A percentile compares a stretch with the other conserved stretches of the same genome.
These are phyloP conservation scores for Zoysia japonica DNA, from an alignment of 176 grass and related monocot genomes.

Conservation along the genomic window DNA sequence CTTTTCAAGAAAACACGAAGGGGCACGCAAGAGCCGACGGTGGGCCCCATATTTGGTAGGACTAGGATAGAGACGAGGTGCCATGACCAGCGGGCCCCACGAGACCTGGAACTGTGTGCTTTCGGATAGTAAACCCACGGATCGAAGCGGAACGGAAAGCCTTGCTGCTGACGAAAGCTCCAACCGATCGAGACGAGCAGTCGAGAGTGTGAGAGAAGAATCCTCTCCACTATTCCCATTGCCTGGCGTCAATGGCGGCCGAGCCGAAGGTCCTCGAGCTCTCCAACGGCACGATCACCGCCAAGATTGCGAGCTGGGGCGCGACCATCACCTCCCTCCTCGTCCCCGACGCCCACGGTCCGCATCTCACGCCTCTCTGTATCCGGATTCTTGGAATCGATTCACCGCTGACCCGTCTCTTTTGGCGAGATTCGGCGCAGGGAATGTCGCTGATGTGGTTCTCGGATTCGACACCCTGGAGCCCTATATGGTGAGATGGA, in stretches of 20 bases:
- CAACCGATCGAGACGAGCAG: too few relatives aligned
- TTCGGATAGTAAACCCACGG: too few relatives aligned
- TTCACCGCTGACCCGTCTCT: slow-evolving; percentile 7
- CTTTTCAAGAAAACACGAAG: too few relatives aligned
- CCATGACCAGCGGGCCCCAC: too few relatives aligned
- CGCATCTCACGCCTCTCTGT: not conserved
- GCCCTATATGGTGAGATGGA: slow-evolving; percentile 63
- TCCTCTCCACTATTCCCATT: not conserved
- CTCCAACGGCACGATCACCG: slow-evolving; percentile 74
- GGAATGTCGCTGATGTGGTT: slow-evolving; percentile 73
- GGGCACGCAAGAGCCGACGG: too few relatives aligned
- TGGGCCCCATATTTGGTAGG: too few relatives aligned
- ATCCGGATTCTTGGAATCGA: slow-evolving; percentile 7
- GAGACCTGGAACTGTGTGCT: too few relatives aligned
- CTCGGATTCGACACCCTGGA: slow-evolving; percentile 88
- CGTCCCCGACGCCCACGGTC: slow-evolving; percentile 69
- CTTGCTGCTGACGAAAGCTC: too few relatives aligned
- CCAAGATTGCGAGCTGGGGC: slow-evolving; percentile 76
- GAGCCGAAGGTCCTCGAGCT: slow-evolving; percentile 74
- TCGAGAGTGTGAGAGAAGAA: too few relatives aligned
- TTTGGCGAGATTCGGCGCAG: slow-evolving; percentile 38
- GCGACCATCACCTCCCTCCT: slow-evolving; percentile 90
- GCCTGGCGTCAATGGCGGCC: slow-evolving; percentile 30
- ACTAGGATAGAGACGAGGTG: too few relatives aligned
- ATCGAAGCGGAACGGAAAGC: too few relatives aligned